Conservation (phyloP, 495 filamentous ascomycete genomes). For the Margaritispora aquatica region DNA sequence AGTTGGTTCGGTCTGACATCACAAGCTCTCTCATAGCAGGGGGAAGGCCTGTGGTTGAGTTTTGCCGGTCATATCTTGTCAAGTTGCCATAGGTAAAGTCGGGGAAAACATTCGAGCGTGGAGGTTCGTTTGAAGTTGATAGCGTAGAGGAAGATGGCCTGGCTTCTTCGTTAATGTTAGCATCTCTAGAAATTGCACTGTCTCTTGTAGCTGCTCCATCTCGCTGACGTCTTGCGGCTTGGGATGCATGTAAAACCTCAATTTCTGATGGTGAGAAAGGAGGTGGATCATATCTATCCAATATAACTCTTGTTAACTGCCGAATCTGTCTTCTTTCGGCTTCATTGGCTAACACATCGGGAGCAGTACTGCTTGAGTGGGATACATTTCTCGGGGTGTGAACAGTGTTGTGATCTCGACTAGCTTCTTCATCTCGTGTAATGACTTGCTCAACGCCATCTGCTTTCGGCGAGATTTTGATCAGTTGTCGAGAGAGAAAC, state of each 20-base stretch:
- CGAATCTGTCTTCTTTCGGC: slow-evolving; percentile 20
- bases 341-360: slow-evolving; percentile 21
- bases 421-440: slow-evolving; percentile 8
- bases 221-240: slow-evolving; percentile 38
- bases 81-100: background rate
- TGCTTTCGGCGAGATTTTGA: slow-evolving; percentile 55
- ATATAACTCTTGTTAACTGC: slow-evolving; percentile 17
- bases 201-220: slow-evolving; percentile 25
- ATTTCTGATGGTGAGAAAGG: slow-evolving; percentile 41
- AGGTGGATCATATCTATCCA: slow-evolving; percentile 19
- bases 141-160: slow-evolving; percentile 1
- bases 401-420: slow-evolving; percentile 11
- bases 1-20: slow-evolving; percentile 17
- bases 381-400: slow-evolving; percentile 18
- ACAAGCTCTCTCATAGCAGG: slow-evolving; percentile 22
- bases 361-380: slow-evolving; percentile 12
- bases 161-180: slow-evolving; percentile 13
- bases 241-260: slow-evolving; percentile 41
- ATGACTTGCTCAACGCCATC: slow-evolving; percentile 31
- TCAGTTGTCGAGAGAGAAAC: slow-evolving; percentile 68
- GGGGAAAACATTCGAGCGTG: slow-evolving; percentile 1
- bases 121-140: slow-evolving; percentile 1
- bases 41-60: slow-evolving; percentile 11
- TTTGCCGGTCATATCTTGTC: slow-evolving; percentile 4
- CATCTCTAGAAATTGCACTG: no score